phyloP scores from a whole-genome alignment of 225 moss, liverwort and hornwort genomes.

The Straminergon stramineum region DNA sequence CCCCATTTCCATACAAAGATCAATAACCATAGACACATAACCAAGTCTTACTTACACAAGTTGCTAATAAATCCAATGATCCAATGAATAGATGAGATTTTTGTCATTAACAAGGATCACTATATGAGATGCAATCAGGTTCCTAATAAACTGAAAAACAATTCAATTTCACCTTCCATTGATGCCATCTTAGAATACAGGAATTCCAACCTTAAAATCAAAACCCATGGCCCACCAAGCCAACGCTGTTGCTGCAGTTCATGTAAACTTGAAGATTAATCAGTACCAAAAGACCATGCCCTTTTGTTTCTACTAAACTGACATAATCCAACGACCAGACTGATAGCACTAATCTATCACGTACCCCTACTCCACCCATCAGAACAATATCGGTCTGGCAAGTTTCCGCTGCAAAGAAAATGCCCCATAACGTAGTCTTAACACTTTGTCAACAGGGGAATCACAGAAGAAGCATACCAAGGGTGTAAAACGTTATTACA shows the following conservation, averaged over 20 bases:
- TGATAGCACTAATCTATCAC: background rate
- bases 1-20: background rate
- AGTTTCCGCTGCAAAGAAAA: background rate
- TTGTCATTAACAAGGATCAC: background rate
- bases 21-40: no score
- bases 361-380: background rate
- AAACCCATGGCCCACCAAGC: background rate
- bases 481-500: background rate
- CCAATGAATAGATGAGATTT: background rate
- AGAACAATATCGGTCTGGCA: background rate
- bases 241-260: background rate
- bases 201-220: background rate
- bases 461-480: background rate
- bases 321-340: background rate
- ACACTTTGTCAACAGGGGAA: background rate
- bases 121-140: no score
- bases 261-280: background rate
- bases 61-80: background rate
- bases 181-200: background rate
- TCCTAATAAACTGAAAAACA: background rate
- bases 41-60: background rate
- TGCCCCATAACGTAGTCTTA: no score
- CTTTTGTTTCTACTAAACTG: background rate
- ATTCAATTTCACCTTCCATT: background rate
- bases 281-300: background rate